Evolutionary conservation across 441 rosid species (phyloP), one percentile per base, ranked within the genome.

Genomic region (Gossypium gossypioides): DNA sequence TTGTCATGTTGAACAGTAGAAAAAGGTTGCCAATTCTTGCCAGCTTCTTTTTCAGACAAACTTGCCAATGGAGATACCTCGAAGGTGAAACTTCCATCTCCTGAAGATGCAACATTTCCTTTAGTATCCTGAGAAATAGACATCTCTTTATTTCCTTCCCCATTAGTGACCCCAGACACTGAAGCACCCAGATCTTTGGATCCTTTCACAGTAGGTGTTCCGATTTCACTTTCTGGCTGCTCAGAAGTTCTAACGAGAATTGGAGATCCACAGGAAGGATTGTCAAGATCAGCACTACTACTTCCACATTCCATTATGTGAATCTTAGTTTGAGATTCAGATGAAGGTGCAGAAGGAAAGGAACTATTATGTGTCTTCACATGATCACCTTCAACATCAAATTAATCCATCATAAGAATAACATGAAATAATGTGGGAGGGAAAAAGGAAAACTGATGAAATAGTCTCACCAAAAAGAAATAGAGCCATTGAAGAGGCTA

Each of bases 1-100:
- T 75, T 83, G 61, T 76, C 74, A 37, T 81, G 78, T 68, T 81
- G 85, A 59, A 75, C 34, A 54, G 81, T 50, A 29, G 83, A 58
- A 81, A 85, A 68, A 7, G 86, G 81, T 76, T 83, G 83, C 82
- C 85, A 82, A 60, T 78, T 81, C 68, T 78, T 81, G 75, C 75
- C 85, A 78, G 80, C 76, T 77, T 84, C 87, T 32, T 16, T 80
- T 62, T 25, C 71, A 69, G 87, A 78, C 51, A 73, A 34, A 71
- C 58, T 74, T 15, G 75, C 78, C 72, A 77, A 24, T n/a, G 84
- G 78, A 70, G 63, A 75, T 18, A 86, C 84, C 81, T 85, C 87
- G 72, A 85, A 86, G 50, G 88, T 88, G 81, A 86, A 80, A 78
- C 84, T 85, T 71, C 75, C 77, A 18, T 82, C 92, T 77, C 84